These are phyloP conservation scores for Spatholobus suberectus DNA, from an alignment of 306 rosid genomes.

Conservation along the genomic window DNA sequence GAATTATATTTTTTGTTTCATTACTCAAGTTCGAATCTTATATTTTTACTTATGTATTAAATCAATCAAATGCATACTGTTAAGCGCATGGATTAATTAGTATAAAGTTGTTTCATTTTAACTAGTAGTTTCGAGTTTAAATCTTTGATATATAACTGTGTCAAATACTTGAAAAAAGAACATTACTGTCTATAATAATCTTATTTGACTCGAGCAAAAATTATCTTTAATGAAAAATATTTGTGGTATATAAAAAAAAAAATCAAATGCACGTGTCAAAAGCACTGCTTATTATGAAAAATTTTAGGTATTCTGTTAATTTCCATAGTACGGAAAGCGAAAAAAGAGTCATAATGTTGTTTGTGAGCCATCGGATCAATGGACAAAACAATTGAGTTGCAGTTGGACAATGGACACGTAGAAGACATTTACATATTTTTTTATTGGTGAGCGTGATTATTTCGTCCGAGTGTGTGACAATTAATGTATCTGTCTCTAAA, in stretches of 20 bases:
- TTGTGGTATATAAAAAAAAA: too few relatives aligned
- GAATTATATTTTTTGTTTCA: background rate
- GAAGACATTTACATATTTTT: background rate
- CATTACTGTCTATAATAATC: too few relatives aligned
- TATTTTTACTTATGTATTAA: background rate
- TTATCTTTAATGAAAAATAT: too few relatives aligned
- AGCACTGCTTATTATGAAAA: background rate
- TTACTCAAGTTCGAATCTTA: background rate
- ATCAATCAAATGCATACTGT: slow-evolving; percentile 5
- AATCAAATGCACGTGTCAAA: background rate
- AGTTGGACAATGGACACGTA: background rate
- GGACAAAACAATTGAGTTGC: background rate
- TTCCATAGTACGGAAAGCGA: background rate
- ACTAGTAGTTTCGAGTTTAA: too few relatives aligned
- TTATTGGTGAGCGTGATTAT: slow-evolving; percentile 8
- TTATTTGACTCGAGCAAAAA: too few relatives aligned
- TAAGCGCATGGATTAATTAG: too few relatives aligned
- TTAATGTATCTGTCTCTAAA: slow-evolving; percentile 30
- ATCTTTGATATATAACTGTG: too few relatives aligned
- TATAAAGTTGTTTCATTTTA: too few relatives aligned
- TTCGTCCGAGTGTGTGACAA: background rate
- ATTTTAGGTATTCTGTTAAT: background rate
- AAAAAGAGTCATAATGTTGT: background rate
- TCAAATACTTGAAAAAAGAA: too few relatives aligned
- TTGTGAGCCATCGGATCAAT: background rate